Percentiles rank a stretch among this genome's conserved stretches.
Evolutionary conservation across 1,284 basidiomycete genomes (phyloP).

Genomic region (Puccinia brachypodii): DNA sequence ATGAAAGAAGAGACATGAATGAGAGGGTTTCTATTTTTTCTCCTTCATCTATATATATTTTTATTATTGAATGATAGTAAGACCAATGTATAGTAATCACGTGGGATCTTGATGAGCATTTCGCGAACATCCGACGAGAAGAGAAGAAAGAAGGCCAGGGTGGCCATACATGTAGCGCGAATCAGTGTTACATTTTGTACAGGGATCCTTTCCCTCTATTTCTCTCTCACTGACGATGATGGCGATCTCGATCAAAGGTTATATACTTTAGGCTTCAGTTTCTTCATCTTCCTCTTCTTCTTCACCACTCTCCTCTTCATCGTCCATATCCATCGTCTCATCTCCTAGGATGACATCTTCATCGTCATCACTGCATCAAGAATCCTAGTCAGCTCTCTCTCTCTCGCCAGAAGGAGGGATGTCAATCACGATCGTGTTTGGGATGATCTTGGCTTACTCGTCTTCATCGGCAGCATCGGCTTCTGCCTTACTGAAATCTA

Average conservation of each 20-base stretch:
- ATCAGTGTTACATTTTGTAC: not conserved
- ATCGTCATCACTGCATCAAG: constrained; percentile 34
- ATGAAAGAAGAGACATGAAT: constrained; percentile 3
- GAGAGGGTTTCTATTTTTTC: too few species aligned
- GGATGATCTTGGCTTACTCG: constrained; percentile 6
- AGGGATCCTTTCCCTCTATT: too few species aligned
- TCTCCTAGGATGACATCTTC: constrained; percentile 41
- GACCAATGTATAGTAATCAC: not conserved
- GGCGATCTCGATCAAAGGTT: too few species aligned
- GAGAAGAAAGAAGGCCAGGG: too few species aligned
- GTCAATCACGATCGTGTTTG: not conserved
- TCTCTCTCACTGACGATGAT: too few species aligned
- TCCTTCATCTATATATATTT: constrained; percentile 10
- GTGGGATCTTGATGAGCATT: not conserved
- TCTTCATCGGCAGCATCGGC: constrained; percentile 27
- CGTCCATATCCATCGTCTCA: constrained; percentile 44
- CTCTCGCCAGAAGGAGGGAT: too few species aligned
- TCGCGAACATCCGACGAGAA: too few species aligned
- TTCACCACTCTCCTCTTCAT: constrained; percentile 37
- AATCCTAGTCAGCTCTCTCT: not conserved
- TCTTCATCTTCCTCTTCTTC: constrained; percentile 46
- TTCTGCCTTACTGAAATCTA: constrained; percentile 39
- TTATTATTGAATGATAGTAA: not conserved
- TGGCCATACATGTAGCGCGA: not conserved
- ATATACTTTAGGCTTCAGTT: not conserved